phyloP scores from a whole-genome alignment of 768 basidiomycete genomes.

The Grammothele lineata region DNA sequence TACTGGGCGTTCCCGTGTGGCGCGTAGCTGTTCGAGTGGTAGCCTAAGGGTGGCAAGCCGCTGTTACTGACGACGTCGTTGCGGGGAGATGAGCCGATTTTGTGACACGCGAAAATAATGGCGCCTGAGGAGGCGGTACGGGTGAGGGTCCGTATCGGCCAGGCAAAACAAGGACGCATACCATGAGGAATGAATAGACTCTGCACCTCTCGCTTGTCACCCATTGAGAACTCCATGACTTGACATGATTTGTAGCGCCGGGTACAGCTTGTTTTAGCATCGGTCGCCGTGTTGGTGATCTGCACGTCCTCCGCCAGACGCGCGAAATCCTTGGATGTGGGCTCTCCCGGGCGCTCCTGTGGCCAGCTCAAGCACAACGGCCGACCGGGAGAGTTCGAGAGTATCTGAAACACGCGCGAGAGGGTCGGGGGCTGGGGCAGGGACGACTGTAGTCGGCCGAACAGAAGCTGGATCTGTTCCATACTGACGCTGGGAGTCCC shows the following conservation, averaged over 20 bases:
- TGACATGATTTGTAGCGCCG: conserved; percentile 76
- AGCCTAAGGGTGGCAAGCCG: conserved; percentile 16
- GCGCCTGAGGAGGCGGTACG: conserved; percentile 40
- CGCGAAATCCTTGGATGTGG: conserved; percentile 36
- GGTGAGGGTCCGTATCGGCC: no score
- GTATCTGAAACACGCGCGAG: conserved; percentile 75
- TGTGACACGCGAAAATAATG: conserved; percentile 74
- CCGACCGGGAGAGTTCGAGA: conserved; percentile 55
- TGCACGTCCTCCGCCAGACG: conserved; percentile 67
- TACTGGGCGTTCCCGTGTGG: conserved; percentile 22
- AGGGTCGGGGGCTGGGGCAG: conserved; percentile 48
- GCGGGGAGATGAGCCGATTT: conserved; percentile 39
- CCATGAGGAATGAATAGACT: conserved; percentile 91
- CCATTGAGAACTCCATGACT: conserved; percentile 42
- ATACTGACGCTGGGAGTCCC: conserved; percentile 62
- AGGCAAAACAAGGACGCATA: conserved; percentile 28
- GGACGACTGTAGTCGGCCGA: conserved; percentile 50
- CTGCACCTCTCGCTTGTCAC: conserved; percentile 63
- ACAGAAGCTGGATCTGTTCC: conserved; percentile 57
- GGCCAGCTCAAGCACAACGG: conserved; percentile 73
- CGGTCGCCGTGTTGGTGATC: conserved; percentile 53
- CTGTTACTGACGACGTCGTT: conserved; percentile 18
- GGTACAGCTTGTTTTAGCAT: conserved; percentile 84
- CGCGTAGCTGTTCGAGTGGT: conserved; percentile 23
- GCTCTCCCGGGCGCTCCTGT: conserved; percentile 33